Conservation (phyloP, 164 flowering plant species). For the Sedum album region DNA sequence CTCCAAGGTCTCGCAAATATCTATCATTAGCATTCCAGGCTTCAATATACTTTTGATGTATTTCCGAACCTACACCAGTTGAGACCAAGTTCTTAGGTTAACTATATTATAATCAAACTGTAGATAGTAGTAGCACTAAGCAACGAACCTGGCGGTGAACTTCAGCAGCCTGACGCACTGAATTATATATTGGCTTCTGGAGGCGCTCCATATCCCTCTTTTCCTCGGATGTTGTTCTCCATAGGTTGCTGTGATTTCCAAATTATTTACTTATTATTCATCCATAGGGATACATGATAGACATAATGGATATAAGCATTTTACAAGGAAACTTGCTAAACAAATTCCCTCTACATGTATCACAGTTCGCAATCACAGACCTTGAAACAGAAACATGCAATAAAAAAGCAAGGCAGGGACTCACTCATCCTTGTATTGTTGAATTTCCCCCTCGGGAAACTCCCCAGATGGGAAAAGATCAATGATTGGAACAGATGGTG, state of each 20-base stretch:
- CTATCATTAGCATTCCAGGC: slow-evolving; percentile 92
- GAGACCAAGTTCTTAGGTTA: neutral
- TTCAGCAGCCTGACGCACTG: slow-evolving; percentile 95
- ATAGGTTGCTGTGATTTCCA: slow-evolving; percentile 50
- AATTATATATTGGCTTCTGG: slow-evolving; percentile 74
- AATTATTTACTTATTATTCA: slow-evolving; percentile 1
- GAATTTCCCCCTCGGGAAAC: slow-evolving; percentile 98
- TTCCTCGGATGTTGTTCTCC: slow-evolving; percentile 98
- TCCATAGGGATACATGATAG: neutral
- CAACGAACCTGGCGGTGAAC: slow-evolving; percentile 90
- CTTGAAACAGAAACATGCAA: neutral
- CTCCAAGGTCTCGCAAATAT: slow-evolving; percentile 91
- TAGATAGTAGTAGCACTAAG: neutral
- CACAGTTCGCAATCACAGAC: too few relatives aligned
- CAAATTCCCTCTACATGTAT: neutral
- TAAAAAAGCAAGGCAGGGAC: slow-evolving; percentile 18
- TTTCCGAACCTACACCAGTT: slow-evolving; percentile 63
- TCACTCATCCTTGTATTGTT: slow-evolving; percentile 93
- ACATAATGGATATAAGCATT: too few relatives aligned
- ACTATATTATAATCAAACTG: neutral
- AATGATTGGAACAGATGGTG: slow-evolving; percentile 80
- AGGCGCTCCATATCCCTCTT: slow-evolving; percentile 92
- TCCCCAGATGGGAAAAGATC: slow-evolving; percentile 90
- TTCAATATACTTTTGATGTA: slow-evolving; percentile 69
- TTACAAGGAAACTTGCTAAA: neutral